Conservation (phyloP, 345 rosid species). For the Gynandropsis gynandra region DNA sequence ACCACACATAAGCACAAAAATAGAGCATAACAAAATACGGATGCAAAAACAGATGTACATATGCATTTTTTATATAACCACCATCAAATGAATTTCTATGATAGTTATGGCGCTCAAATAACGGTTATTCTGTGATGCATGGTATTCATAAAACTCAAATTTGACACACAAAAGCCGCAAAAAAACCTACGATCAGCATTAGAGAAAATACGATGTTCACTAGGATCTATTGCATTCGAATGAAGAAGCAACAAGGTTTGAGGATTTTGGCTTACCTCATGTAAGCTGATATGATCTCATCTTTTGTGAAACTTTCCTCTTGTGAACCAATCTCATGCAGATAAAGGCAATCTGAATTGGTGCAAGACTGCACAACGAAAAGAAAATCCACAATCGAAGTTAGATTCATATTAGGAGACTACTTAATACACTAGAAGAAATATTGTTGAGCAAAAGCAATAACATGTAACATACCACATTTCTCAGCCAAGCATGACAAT, state of each 20-base stretch:
- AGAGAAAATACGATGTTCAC: slow-evolving; percentile 2
- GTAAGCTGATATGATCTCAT: slow-evolving; percentile 76
- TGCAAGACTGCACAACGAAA: slow-evolving; percentile 68
- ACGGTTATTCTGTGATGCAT: not conserved
- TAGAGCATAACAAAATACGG: not conserved
- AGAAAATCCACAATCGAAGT: slow-evolving; percentile 9
- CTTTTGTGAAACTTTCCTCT: slow-evolving; percentile 95
- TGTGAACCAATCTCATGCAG: slow-evolving; percentile 89
- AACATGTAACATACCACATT: slow-evolving; percentile 50
- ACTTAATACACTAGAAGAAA: not conserved
- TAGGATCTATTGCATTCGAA: slow-evolving; percentile 10
- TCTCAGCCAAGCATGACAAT: slow-evolving; percentile 99
- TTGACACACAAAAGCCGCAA: no score
- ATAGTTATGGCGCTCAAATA: slow-evolving; percentile 2
- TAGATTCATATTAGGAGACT: not conserved
- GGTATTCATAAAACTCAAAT: no score
- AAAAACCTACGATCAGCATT: not conserved
- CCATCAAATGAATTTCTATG: slow-evolving; percentile 14
- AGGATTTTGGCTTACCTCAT: slow-evolving; percentile 47
- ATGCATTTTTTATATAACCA: no score
- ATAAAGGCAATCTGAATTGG: slow-evolving; percentile 90
- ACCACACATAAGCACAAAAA: slow-evolving; percentile 12
- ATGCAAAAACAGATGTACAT: slow-evolving; percentile 10
- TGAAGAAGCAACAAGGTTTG: not conserved
- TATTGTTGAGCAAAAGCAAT: slow-evolving; percentile 9